These are phyloP conservation scores for Arabidopsis thaliana DNA, from an alignment of 345 rosid genomes.

Conservation along the genomic window TAIR10.1 NC_003074.8:23259501-23260000, in stretches of 20 bases:
- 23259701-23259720: conserved; percentile 48
- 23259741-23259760: not conserved
- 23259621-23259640: conserved; percentile 67
- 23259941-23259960: conserved; percentile 88
- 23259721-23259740: not conserved
- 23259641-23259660: conserved; percentile 78
- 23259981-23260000: conserved; percentile 92
- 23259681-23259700: conserved; percentile 73
- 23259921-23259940: conserved; percentile 90
- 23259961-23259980: conserved; percentile 77
- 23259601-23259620: conserved; percentile 83
- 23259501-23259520: conserved; percentile 23
- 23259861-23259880: conserved; percentile 2
- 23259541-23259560: conserved; percentile 25
- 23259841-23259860: conserved; percentile 66
- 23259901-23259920: not conserved
- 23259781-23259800: conserved; percentile 60
- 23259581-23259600: conserved; percentile 52
- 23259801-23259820: conserved; percentile 85
- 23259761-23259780: conserved; percentile 3
- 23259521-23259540: not conserved
- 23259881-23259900: conserved; percentile 9
- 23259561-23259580: not conserved
- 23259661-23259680: conserved; percentile 94
- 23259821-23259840: conserved; percentile 72